Conservation (phyloP, 2,329 filamentous ascomycete species). For the Huntiella moniliformis region DNA sequence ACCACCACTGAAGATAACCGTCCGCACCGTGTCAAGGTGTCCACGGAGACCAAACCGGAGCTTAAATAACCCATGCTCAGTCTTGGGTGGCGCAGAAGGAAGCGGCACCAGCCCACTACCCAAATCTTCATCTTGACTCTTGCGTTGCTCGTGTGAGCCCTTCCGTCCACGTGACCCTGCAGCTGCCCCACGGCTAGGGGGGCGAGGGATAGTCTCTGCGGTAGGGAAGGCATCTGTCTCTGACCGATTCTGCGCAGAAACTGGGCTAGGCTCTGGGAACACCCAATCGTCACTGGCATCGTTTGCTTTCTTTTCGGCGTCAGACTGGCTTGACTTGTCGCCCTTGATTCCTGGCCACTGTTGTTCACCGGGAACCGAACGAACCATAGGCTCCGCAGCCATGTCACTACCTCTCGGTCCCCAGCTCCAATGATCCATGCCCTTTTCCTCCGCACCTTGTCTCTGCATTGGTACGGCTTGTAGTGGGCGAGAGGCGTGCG, state of each 20-base stretch:
- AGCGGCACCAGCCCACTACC: too few species aligned
- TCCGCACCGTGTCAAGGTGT: constrained; percentile 82
- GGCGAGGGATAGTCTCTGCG: constrained; percentile 64
- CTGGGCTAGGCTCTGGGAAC: constrained; percentile 63
- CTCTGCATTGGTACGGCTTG: constrained; percentile 11
- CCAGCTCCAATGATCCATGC: constrained; percentile 17
- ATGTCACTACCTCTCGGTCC: constrained; percentile 17
- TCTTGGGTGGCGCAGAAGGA: constrained; percentile 21
- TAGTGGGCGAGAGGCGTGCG: too few species aligned
- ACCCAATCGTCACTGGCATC: constrained; percentile 73
- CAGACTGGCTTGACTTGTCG: not conserved
- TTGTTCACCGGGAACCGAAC: constrained; percentile 28
- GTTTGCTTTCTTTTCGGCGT: constrained; percentile 7
- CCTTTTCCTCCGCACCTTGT: constrained; percentile 11
- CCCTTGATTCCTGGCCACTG: not conserved
- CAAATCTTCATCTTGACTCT: constrained; percentile 46
- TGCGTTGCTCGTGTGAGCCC: constrained; percentile 55
- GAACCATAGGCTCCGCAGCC: constrained; percentile 31
- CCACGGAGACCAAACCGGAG: constrained; percentile 81
- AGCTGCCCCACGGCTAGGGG: constrained; percentile 45
- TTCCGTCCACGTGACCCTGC: constrained; percentile 54
- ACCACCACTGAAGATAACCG: constrained; percentile 90
- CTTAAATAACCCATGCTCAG: constrained; percentile 67
- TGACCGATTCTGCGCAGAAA: constrained; percentile 38
- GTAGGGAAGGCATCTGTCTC: constrained; percentile 79